These are phyloP conservation scores for Trypanosoma conorhini DNA, from an alignment of 208 protist species.

Conservation along the genomic window DNA sequence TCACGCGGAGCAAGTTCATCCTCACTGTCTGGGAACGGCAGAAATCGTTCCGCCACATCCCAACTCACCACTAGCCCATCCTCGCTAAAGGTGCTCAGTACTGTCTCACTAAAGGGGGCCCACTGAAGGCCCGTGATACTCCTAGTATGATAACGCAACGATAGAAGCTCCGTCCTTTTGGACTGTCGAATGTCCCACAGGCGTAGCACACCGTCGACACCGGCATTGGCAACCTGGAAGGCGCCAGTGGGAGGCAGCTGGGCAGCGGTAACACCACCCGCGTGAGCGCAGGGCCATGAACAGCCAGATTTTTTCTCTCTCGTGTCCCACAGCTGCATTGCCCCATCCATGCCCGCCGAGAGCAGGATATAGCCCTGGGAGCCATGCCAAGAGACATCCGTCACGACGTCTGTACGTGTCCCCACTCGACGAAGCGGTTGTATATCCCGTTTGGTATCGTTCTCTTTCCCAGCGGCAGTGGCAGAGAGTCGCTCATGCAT, in stretches of 20 bases:
- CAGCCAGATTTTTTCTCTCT: constrained; percentile 32
- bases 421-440: constrained; percentile 44
- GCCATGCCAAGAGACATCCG: constrained; percentile 95
- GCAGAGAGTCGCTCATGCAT: constrained; percentile 58
- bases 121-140: constrained; percentile 54
- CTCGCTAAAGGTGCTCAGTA: constrained; percentile 42
- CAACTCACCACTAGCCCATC: constrained; percentile 63
- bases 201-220: constrained; percentile 32
- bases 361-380: constrained; percentile 87
- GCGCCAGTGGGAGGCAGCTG: constrained; percentile 39
- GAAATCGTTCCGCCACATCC: constrained; percentile 19
- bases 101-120: constrained; percentile 49
- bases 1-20: constrained; percentile 48
- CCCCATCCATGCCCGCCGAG: constrained; percentile 95
- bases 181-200: constrained; percentile 63
- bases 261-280: constrained; percentile 41
- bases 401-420: constrained; percentile 70
- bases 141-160: constrained; percentile 46
- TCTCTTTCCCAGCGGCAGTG: constrained; percentile 15
- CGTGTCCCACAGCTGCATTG: constrained; percentile 90
- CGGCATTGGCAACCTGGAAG: constrained; percentile 41
- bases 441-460: constrained; percentile 9
- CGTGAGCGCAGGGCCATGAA: constrained; percentile 37
- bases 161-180: constrained; percentile 15
- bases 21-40: constrained; percentile 23